Percentiles rank a stretch among this genome's conserved stretches.
Conservation (phyloP, 1,139 yeast species). For the Arxiozyma bovina region DNA sequence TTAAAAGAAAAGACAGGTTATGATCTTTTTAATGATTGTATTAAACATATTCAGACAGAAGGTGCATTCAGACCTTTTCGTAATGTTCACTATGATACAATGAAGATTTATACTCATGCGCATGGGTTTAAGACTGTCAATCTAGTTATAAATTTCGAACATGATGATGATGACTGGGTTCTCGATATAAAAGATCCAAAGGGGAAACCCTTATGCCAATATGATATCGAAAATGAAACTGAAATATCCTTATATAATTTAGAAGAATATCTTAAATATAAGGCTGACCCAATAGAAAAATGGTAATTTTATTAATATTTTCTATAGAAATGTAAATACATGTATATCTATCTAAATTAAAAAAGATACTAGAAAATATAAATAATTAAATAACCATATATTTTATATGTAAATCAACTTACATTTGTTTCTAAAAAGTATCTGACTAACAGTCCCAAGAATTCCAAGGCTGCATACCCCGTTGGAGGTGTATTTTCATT, state of each 20-base stretch:
- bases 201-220: conserved; percentile 44
- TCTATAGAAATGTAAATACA: neutral
- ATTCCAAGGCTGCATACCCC: conserved; percentile 25
- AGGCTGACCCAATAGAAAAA: conserved; percentile 78
- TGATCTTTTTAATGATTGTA: conserved; percentile 46
- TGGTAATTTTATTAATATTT: conserved; percentile 44
- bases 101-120: conserved; percentile 87
- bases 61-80: conserved; percentile 78
- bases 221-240: conserved; percentile 81
- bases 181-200: conserved; percentile 38
- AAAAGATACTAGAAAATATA: neutral
- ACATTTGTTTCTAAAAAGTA: conserved; percentile 10
- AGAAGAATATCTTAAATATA: conserved; percentile 57
- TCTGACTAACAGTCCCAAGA: conserved; percentile 20
- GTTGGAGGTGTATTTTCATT: conserved; percentile 22
- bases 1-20: conserved; percentile 60
- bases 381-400: neutral
- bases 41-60: conserved; percentile 46
- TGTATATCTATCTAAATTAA: neutral
- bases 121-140: conserved; percentile 93
- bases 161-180: conserved; percentile 52
- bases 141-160: conserved; percentile 79
- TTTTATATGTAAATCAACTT: conserved; percentile 2
- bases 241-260: conserved; percentile 73
- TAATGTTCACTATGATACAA: conserved; percentile 61